Base-by-base conservation (phyloP, 75 land plant genomes). In the Ceratopteris richardii region DNA sequence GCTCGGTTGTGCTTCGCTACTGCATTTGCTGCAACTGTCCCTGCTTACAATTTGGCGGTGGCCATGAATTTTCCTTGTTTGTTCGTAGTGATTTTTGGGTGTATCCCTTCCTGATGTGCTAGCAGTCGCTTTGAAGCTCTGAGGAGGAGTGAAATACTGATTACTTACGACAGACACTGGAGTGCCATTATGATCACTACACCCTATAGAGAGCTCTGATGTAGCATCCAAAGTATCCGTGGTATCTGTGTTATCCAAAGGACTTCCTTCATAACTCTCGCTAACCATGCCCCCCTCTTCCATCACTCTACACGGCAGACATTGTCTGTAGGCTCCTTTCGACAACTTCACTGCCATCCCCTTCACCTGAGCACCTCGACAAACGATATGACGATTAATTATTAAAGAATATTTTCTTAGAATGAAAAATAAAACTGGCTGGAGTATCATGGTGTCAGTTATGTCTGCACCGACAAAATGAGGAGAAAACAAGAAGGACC, bases 341-440 rank as follows among this genome's bases (percentile, higher is more conserved):
- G 96, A 81, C 5, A 89, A 80, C 70, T 87, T 90, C 62, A 87
- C 24, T 0, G 91, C 96, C 73, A 90, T 78, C 57, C 81, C 96
- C 71, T 87, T 90, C 74, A 90, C 82, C 96, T 90, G 82, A 6
- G 30, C 60, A 7, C 14, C 40, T 2, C 44, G 9, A 31, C 10
- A 26, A 22, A 12, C 40, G 9, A n/a, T 23, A n/a, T 10, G 16
- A n/a, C 62, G 6, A 12, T 37, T 16, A 13, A 14, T 40, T 40
- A 3, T 17, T 21, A n/a, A n/a, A n/a, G n/a, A n/a, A n/a, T n/a
- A n/a, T n/a, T n/a, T n/a, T n/a, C n/a, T n/a, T n/a, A n/a, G n/a
- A n/a, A n/a, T n/a, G n/a, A n/a, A n/a, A n/a, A n/a, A n/a, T n/a
- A n/a, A n/a, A n/a, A n/a, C n/a, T n/a, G n/a, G n/a, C n/a, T n/a